A percentile compares a stretch with the other conserved stretches of the same genome.
phyloP scores from a whole-genome alignment of 1,284 basidiomycete species.

The Takashimella koratensis region DNA sequence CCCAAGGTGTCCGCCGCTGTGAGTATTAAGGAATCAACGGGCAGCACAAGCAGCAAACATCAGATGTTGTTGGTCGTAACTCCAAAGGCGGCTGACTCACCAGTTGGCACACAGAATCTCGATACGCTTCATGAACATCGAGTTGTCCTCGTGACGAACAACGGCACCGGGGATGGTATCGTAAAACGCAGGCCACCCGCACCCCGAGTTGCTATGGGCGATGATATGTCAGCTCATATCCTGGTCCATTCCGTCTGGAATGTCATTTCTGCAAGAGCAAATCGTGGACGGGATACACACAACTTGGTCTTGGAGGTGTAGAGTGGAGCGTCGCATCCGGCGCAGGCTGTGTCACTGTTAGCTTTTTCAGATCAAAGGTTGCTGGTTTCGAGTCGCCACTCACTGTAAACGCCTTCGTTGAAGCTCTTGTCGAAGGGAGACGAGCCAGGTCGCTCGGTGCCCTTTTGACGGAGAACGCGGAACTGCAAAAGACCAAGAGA shows the following conservation, averaged over 20 bases:
- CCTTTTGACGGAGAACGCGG: slow-evolving; percentile 77
- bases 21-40: too few relatives aligned
- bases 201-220: slow-evolving; percentile 71
- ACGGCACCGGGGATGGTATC: slow-evolving; percentile 91
- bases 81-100: slow-evolving; percentile 46
- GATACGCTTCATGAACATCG: slow-evolving; percentile 49
- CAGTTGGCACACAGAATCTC: slow-evolving; percentile 49
- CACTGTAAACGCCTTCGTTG: slow-evolving; percentile 62
- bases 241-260: too few relatives aligned
- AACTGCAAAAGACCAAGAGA: slow-evolving; percentile 56
- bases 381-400: slow-evolving; percentile 8
- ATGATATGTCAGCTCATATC: slow-evolving; percentile 9
- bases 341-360: slow-evolving; percentile 31
- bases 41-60: too few relatives aligned
- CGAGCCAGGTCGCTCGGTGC: slow-evolving; percentile 74
- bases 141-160: slow-evolving; percentile 52
- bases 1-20: slow-evolving; percentile 85
- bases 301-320: slow-evolving; percentile 90
- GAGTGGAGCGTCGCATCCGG: slow-evolving; percentile 54
- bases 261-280: too few relatives aligned
- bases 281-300: slow-evolving; percentile 25
- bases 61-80: too few relatives aligned
- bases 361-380: not conserved
- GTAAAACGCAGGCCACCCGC: slow-evolving; percentile 97
- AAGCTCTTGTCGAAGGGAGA: slow-evolving; percentile 70